Percentiles rank a stretch among this genome's conserved stretches.
phyloP scores from a whole-genome alignment of 148 eudicot species.

The Fagopyrum tataricum region DNA sequence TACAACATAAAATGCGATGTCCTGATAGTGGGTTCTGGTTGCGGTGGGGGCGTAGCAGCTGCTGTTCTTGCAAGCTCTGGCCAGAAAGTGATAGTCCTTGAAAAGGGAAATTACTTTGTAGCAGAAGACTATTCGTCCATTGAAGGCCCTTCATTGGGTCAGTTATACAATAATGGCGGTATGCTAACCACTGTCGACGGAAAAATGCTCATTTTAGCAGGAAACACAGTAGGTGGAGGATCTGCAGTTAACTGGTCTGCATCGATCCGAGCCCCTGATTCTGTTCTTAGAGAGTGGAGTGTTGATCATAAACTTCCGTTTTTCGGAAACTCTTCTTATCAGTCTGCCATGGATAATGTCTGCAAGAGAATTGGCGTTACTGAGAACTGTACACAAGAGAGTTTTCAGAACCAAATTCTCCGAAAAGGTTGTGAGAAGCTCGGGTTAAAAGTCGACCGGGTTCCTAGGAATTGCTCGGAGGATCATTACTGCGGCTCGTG shows the following conservation, averaged over 20 bases:
- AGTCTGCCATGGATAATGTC: constrained; percentile 65
- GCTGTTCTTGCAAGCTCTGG: constrained; percentile 63
- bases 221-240: constrained; percentile 87
- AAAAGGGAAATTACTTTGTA: constrained; percentile 65
- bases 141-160: constrained; percentile 65
- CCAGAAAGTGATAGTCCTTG: constrained; percentile 59
- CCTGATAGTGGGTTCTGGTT: constrained; percentile 78
- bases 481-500: constrained; percentile 84
- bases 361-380: constrained; percentile 67
- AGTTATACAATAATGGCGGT: constrained; percentile 55
- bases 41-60: constrained; percentile 89
- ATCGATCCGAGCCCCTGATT: constrained; percentile 57
- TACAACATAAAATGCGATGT: constrained; percentile 62
- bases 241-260: constrained; percentile 91
- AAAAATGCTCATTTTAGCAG: constrained; percentile 52
- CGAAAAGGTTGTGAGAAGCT: constrained; percentile 70
- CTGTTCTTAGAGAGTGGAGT: constrained; percentile 62
- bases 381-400: constrained; percentile 40
- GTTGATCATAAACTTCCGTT: constrained; percentile 34
- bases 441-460: constrained; percentile 51
- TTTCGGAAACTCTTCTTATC: constrained; percentile 45
- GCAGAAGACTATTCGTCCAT: constrained; percentile 55
- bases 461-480: constrained; percentile 52
- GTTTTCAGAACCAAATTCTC: constrained; percentile 65
- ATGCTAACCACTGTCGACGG: constrained; percentile 47